phyloP scores from a whole-genome alignment of 805 yeast species.

The Ogataea philodendri region DNA sequence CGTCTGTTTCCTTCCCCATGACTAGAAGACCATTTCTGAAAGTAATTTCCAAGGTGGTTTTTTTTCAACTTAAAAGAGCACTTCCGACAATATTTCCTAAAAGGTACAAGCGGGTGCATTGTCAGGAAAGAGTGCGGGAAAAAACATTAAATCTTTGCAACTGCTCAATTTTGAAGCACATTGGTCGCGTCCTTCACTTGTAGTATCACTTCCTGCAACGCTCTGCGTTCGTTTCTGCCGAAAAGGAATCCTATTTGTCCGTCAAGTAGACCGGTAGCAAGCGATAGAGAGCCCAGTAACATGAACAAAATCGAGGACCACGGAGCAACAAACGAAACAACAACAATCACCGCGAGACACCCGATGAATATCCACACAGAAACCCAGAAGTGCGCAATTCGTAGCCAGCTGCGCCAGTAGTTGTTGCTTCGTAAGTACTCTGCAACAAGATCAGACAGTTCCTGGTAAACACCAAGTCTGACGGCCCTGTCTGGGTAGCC shows the following conservation, averaged over 20 bases:
- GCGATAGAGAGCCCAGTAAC: slow-evolving; percentile 51
- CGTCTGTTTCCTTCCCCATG: background rate
- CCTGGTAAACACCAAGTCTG: slow-evolving; percentile 41
- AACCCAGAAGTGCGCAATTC: slow-evolving; percentile 59
- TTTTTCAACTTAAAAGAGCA: slow-evolving; percentile 1
- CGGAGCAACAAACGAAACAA: slow-evolving; percentile 51
- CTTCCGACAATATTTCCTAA: slow-evolving; percentile 10
- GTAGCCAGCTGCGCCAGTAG: slow-evolving; percentile 59
- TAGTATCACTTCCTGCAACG: slow-evolving; percentile 66
- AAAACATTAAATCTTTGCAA: no score
- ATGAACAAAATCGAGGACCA: slow-evolving; percentile 72
- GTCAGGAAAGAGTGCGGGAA: no score
- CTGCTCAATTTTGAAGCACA: slow-evolving; percentile 4
- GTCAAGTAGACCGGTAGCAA: slow-evolving; percentile 66
- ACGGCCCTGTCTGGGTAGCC: slow-evolving; percentile 8
- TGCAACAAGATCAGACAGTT: slow-evolving; percentile 46
- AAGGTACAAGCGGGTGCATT: slow-evolving; percentile 4
- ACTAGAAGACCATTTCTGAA: no score
- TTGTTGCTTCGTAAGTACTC: slow-evolving; percentile 50
- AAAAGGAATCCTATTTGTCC: slow-evolving; percentile 78
- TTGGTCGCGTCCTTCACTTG: slow-evolving; percentile 50
- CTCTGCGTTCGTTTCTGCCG: slow-evolving; percentile 77
- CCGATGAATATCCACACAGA: slow-evolving; percentile 55
- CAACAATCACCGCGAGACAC: slow-evolving; percentile 52
- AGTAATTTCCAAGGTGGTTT: background rate